phyloP scores from a whole-genome alignment of 2,329 filamentous ascomycete genomes.

The Botrytis porri region DNA sequence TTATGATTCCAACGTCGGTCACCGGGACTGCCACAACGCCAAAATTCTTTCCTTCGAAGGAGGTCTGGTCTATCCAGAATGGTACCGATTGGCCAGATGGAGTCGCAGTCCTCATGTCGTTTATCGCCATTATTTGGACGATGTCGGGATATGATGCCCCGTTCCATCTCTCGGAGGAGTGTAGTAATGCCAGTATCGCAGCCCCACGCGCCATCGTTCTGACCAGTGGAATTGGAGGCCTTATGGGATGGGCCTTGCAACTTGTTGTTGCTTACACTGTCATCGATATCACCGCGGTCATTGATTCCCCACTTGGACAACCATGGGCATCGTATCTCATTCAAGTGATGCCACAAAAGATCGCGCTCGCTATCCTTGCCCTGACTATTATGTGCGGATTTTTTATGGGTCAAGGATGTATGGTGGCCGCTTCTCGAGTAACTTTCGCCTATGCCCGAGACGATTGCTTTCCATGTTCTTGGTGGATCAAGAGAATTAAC shows the following conservation, averaged over 20 bases:
- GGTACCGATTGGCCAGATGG: slow-evolving; percentile 66
- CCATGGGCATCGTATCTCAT: slow-evolving; percentile 67
- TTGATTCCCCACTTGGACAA: slow-evolving; percentile 62
- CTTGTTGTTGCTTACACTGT: slow-evolving; percentile 69
- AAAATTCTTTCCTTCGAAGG: slow-evolving; percentile 54
- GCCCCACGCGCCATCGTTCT: slow-evolving; percentile 69
- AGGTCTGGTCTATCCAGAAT: slow-evolving; percentile 67
- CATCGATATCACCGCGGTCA: slow-evolving; percentile 53
- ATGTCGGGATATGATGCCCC: slow-evolving; percentile 66
- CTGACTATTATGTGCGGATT: slow-evolving; percentile 65
- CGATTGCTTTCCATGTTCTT: slow-evolving; percentile 61
- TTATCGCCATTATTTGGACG: slow-evolving; percentile 68
- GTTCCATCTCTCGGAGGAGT: slow-evolving; percentile 74
- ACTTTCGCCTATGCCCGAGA: slow-evolving; percentile 69
- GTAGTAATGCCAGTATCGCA: slow-evolving; percentile 68
- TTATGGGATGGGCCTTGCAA: slow-evolving; percentile 72
- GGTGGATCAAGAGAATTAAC: slow-evolving; percentile 59
- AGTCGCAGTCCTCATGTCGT: slow-evolving; percentile 67
- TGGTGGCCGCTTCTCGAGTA: slow-evolving; percentile 61
- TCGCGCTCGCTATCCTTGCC: slow-evolving; percentile 55
- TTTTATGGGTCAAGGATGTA: slow-evolving; percentile 68
- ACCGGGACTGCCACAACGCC: slow-evolving; percentile 47
- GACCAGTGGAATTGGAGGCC: slow-evolving; percentile 62
- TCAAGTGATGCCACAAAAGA: slow-evolving; percentile 58
- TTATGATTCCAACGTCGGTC: slow-evolving; percentile 61